phyloP scores from a whole-genome alignment of 768 basidiomycete species.

The Candolleomyces aberdarensis region DNA sequence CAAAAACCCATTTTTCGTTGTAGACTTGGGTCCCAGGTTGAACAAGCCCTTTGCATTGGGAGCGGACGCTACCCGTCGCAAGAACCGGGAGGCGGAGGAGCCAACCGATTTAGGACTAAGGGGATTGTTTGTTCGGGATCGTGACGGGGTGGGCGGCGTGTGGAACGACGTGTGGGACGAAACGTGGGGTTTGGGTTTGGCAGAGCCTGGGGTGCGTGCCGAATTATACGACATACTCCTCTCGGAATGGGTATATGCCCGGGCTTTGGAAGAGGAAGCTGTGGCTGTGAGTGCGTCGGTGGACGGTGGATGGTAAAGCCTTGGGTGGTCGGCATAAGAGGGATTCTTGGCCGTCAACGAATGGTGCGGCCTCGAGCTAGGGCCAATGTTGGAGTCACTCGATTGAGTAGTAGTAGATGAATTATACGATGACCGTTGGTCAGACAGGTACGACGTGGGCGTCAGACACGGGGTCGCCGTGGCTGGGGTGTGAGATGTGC shows the following conservation, averaged over 20 bases:
- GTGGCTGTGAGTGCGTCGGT: constrained; percentile 38
- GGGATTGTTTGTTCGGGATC: constrained; percentile 48
- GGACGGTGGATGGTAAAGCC: constrained; percentile 32
- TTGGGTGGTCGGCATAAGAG: constrained; percentile 26
- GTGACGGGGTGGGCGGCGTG: constrained; percentile 36
- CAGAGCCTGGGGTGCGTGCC: constrained; percentile 22
- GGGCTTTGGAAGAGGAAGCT: constrained; percentile 21
- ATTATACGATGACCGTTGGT: constrained; percentile 73
- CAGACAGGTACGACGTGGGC: constrained; percentile 53
- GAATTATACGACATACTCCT: constrained; percentile 30
- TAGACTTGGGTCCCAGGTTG: constrained; percentile 52
- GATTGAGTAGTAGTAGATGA: constrained; percentile 77
- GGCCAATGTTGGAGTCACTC: constrained; percentile 57
- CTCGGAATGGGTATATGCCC: constrained; percentile 42
- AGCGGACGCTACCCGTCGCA: constrained; percentile 93
- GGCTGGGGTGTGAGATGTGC: constrained; percentile 34
- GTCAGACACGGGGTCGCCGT: constrained; percentile 49
- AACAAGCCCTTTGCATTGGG: constrained; percentile 96
- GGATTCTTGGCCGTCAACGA: constrained; percentile 17
- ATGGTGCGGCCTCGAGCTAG: neutral
- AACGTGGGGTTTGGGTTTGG: constrained; percentile 35
- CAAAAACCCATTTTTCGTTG: constrained; percentile 74
- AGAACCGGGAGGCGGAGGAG: constrained; percentile 80
- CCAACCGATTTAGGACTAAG: constrained; percentile 68
- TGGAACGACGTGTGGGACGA: constrained; percentile 46